These are phyloP conservation scores for Escallonia herrerae DNA, from an alignment of 129 eudicot genomes.

Conservation along the genomic window DNA sequence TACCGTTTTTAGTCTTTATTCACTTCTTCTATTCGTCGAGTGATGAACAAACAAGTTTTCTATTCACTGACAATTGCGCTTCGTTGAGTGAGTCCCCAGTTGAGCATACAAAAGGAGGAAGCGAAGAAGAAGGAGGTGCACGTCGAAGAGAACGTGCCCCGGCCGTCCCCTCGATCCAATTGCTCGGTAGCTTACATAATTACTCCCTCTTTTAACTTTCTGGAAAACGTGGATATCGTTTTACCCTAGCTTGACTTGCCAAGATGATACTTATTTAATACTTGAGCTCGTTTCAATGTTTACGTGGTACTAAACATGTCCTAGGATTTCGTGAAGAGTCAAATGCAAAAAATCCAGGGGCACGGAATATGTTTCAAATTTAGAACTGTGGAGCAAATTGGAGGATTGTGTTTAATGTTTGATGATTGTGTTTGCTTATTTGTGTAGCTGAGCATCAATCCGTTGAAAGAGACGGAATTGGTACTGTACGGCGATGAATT, in stretches of 20 bases:
- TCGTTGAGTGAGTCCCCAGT: constrained; percentile 29
- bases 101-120: constrained; percentile 90
- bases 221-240: too few species aligned
- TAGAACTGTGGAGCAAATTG: too few species aligned
- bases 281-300: too few species aligned
- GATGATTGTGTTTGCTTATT: constrained; percentile 8
- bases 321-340: too few species aligned
- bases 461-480: constrained; percentile 81
- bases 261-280: too few species aligned
- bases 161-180: constrained; percentile 90
- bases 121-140: constrained; percentile 93
- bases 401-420: background rate
- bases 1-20: constrained; percentile 6
- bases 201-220: too few species aligned
- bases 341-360: too few species aligned
- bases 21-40: background rate
- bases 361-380: too few species aligned
- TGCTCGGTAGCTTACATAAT: constrained; percentile 54
- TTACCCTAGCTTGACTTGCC: too few species aligned
- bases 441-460: constrained; percentile 75
- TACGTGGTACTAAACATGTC: too few species aligned
- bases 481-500: constrained; percentile 93
- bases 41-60: too few species aligned
- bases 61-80: background rate
- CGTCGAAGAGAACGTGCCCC: constrained; percentile 71